Conservation (phyloP, 2,329 filamentous ascomycete species). For the Sporothrix variecibatus region DNA sequence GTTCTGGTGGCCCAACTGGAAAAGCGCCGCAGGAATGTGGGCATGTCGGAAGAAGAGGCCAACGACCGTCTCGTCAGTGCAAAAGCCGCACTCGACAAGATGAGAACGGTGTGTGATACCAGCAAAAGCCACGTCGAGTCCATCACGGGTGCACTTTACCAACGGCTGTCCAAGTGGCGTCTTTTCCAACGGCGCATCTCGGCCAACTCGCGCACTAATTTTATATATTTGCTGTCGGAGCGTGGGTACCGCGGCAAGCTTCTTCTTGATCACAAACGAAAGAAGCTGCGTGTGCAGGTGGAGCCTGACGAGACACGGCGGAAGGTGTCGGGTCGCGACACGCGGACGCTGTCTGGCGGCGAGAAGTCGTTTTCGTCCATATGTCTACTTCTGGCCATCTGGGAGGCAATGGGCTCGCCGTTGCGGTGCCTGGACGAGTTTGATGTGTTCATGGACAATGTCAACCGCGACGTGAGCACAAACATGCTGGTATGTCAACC, state of each 20-base stretch:
- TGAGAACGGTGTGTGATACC: conserved; percentile 47
- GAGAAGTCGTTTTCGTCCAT: conserved; percentile 99
- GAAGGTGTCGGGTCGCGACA: conserved; percentile 72
- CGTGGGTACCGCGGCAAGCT: conserved; percentile 84
- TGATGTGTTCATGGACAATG: conserved; percentile 98
- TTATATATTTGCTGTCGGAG: conserved; percentile 85
- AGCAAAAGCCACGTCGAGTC: conserved; percentile 45
- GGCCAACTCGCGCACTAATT: conserved; percentile 79
- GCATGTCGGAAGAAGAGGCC: conserved; percentile 67
- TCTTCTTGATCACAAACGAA: conserved; percentile 72
- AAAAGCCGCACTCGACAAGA: conserved; percentile 44
- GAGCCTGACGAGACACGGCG: conserved; percentile 70
- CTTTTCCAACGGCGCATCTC: conserved; percentile 84
- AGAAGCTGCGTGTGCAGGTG: conserved; percentile 75
- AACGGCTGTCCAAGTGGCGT: conserved; percentile 75
- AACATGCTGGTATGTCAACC: conserved; percentile 75
- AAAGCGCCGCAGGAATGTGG: conserved; percentile 57
- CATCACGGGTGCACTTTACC: conserved; percentile 61
- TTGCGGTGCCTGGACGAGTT: conserved; percentile 96
- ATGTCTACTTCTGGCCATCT: conserved; percentile 86
- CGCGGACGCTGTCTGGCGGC: conserved; percentile 90
- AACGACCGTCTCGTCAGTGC: conserved; percentile 49
- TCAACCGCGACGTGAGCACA: conserved; percentile 91
- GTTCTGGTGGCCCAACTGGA: conserved; percentile 61
- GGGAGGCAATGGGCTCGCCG: conserved; percentile 97